phyloP scores from a whole-genome alignment of 805 yeast species.

The Hyphopichia homilentoma region DNA sequence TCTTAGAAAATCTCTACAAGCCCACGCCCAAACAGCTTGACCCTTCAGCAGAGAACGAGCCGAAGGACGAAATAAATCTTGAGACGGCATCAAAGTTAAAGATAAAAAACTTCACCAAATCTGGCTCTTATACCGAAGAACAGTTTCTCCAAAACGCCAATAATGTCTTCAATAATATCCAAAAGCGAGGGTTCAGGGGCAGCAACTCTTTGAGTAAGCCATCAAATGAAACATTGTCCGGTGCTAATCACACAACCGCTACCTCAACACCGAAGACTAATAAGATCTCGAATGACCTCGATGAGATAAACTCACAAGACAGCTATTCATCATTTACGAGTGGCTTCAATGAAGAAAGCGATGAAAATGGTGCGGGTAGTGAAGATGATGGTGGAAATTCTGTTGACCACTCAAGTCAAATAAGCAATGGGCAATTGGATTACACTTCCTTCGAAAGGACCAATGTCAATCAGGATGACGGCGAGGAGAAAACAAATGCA shows the following conservation, averaged over 20 bases:
- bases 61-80: conserved; percentile 1
- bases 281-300: conserved; percentile 5
- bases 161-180: conserved; percentile 34
- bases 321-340: conserved; percentile 33
- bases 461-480: background rate
- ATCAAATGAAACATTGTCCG: conserved; percentile 1
- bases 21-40: conserved; percentile 6
- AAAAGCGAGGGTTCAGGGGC: conserved; percentile 26
- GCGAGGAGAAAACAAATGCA: too few species aligned
- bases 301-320: conserved; percentile 7
- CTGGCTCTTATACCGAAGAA: conserved; percentile 31
- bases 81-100: conserved; percentile 17
- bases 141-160: conserved; percentile 37
- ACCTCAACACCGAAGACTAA: conserved; percentile 37
- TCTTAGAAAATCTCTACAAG: conserved; percentile 19
- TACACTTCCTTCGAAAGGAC: conserved; percentile 10
- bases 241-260: conserved; percentile 18
- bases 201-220: conserved; percentile 3
- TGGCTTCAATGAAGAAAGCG: conserved; percentile 19
- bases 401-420: background rate
- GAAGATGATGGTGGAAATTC: conserved; percentile 3
- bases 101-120: conserved; percentile 27
- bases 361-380: conserved; percentile 6
- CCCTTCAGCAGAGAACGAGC: conserved; percentile 1
- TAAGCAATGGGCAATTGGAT: conserved; percentile 2